These are phyloP conservation scores for Annona squamosa DNA, from an alignment of 164 flowering plant species.

Conservation along the genomic window DNA sequence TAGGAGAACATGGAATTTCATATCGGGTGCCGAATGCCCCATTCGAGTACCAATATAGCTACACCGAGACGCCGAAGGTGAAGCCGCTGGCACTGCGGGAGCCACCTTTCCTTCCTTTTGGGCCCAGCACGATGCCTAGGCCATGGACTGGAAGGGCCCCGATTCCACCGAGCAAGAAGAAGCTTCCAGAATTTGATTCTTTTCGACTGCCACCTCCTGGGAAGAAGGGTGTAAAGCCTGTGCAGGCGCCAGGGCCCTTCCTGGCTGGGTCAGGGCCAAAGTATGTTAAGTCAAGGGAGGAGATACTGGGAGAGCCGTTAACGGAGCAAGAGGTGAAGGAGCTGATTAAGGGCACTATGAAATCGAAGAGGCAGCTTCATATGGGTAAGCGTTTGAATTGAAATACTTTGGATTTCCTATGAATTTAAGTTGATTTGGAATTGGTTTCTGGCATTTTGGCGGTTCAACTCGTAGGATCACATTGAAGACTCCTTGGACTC, in stretches of 20 bases:
- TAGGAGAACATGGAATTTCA: constrained; percentile 3
- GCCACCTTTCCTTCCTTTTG: constrained; percentile 14
- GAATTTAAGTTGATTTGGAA: not conserved
- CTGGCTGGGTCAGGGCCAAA: constrained; percentile 66
- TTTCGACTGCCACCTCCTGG: constrained; percentile 16
- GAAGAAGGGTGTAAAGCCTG: constrained; percentile 88
- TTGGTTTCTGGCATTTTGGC: not conserved
- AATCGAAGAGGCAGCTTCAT: constrained; percentile 14
- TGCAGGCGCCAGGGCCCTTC: constrained; percentile 85
- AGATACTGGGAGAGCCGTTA: constrained; percentile 72
- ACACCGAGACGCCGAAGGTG: constrained; percentile 18
- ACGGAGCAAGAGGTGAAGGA: constrained; percentile 43
- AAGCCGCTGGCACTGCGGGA: constrained; percentile 15
- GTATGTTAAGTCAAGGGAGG: constrained; percentile 12
- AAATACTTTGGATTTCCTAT: not conserved
- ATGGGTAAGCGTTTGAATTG: constrained; percentile 13
- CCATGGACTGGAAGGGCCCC: constrained; percentile 21
- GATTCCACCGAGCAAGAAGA: constrained; percentile 11
- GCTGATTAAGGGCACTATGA: constrained; percentile 8
- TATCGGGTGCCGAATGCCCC: constrained; percentile 12
- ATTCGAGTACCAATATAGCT: constrained; percentile 20
- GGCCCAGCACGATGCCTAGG: constrained; percentile 15
- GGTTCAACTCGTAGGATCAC: no score
- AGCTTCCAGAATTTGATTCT: constrained; percentile 13
- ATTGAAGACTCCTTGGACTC: no score